phyloP scores from a whole-genome alignment of 2,329 filamentous ascomycete genomes.

The Setomelanomma holmii region DNA sequence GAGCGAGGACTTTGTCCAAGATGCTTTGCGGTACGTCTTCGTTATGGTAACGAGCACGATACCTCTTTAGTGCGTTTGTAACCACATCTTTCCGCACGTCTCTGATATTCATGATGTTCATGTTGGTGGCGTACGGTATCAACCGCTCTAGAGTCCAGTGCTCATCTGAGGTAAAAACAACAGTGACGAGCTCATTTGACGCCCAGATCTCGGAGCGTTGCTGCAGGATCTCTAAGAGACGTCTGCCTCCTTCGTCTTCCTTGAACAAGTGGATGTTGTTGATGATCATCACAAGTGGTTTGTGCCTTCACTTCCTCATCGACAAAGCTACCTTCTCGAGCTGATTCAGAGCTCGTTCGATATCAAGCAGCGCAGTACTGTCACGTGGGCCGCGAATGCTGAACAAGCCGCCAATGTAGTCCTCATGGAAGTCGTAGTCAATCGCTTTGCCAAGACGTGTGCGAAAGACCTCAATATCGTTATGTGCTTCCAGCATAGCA shows the following conservation, averaged over 20 bases:
- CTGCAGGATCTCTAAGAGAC: slow-evolving; percentile 90
- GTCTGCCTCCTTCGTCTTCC: slow-evolving; percentile 87
- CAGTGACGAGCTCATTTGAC: slow-evolving; percentile 84
- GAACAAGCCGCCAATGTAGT: slow-evolving; percentile 95
- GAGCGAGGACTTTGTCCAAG: slow-evolving; percentile 80
- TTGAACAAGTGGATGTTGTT: slow-evolving; percentile 91
- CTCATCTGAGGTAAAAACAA: slow-evolving; percentile 94
- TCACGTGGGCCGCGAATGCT: slow-evolving; percentile 91
- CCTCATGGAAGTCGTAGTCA: slow-evolving; percentile 96
- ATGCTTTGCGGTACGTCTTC: slow-evolving; percentile 64
- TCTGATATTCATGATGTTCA: slow-evolving; percentile 85
- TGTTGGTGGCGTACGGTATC: slow-evolving; percentile 87
- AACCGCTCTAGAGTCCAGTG: slow-evolving; percentile 97
- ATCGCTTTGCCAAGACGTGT: slow-evolving; percentile 90
- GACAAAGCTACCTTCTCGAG: slow-evolving; percentile 90
- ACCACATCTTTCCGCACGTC: slow-evolving; percentile 82
- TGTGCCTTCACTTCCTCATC: slow-evolving; percentile 66
- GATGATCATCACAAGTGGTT: slow-evolving; percentile 85
- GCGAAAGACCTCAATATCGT: slow-evolving; percentile 92
- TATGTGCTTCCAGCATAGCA: slow-evolving; percentile 95
- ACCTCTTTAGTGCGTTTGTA: slow-evolving; percentile 75
- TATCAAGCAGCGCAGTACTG: slow-evolving; percentile 88
- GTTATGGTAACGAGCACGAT: slow-evolving; percentile 75
- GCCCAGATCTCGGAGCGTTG: slow-evolving; percentile 97
- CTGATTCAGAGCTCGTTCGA: slow-evolving; percentile 96